A percentile compares a stretch with the other conserved stretches of the same genome.
These are phyloP conservation scores for Lachnellula occidentalis DNA, from an alignment of 2,329 filamentous ascomycete species.

Conservation along the genomic window DNA sequence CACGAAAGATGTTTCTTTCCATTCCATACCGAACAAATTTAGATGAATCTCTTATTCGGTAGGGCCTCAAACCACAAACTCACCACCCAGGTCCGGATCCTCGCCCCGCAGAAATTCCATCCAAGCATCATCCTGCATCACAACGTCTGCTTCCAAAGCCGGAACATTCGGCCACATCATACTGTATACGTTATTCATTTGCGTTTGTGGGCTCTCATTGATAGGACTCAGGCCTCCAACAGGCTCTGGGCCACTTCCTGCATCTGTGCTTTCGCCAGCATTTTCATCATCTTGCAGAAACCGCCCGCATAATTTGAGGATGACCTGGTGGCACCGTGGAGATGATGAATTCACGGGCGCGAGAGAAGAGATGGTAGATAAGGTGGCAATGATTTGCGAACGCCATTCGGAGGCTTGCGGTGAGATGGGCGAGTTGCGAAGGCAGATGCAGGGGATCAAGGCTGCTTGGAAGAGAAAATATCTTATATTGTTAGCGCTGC, in stretches of 20 bases:
- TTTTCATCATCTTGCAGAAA: slow-evolving; percentile 1
- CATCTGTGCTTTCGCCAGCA: background rate
- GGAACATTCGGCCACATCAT: slow-evolving; percentile 44
- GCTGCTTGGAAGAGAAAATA: slow-evolving; percentile 42
- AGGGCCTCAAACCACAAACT: background rate
- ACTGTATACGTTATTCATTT: slow-evolving; percentile 38
- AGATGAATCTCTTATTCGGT: background rate
- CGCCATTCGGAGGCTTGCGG: slow-evolving; percentile 9
- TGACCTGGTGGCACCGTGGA: slow-evolving; percentile 13
- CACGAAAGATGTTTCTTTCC: background rate
- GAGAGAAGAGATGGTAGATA: slow-evolving; percentile 12
- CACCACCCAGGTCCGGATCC: background rate
- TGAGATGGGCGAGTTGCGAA: slow-evolving; percentile 17
- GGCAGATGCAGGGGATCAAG: slow-evolving; percentile 37
- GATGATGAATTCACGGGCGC: slow-evolving; percentile 9
- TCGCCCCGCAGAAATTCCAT: slow-evolving; percentile 30
- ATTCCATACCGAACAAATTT: background rate
- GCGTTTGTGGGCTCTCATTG: slow-evolving; percentile 38
- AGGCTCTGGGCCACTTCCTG: background rate
- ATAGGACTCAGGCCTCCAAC: slow-evolving; percentile 20
- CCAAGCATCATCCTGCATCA: slow-evolving; percentile 36
- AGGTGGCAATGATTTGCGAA: slow-evolving; percentile 6
- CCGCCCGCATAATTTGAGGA: slow-evolving; percentile 12
- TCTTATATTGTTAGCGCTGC: slow-evolving; percentile 5
- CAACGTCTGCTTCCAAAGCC: slow-evolving; percentile 34